Evolutionary conservation across 495 filamentous ascomycete genomes (phyloP), one percentile per base, ranked within the genome.

Genomic region (Hyaloscypha finlandica): DNA sequence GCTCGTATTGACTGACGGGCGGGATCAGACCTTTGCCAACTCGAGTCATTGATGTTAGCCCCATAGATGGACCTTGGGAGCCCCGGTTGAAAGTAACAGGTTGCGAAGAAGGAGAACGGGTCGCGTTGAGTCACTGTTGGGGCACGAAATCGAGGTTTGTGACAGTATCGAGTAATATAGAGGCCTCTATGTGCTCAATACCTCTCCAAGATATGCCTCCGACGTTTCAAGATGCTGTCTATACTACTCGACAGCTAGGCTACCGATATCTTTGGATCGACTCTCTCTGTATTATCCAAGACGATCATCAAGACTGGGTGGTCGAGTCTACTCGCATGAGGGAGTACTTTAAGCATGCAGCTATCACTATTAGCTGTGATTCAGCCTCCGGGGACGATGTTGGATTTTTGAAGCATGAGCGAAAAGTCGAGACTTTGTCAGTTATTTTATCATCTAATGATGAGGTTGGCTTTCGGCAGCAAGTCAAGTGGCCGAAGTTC

Each of bases 221-320:
- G 30, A 67, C 61, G 0, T 70, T 70, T 30, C 56, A 57, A 52
- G 62, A 73, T 22, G 65, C 67, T 16, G 53, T 73, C 14, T 22
- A 30, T 25, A 33, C 70, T 35, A 63, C 42, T 25, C 59, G 68
- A 42, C 52, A 22, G 8, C 37, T 70, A 30, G 62, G 31, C 31
- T 22, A 61, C 5, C 48, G 32, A 33, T 70, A 68, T 59, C 53
- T 73, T 33, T 68, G 65, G 66, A 65, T 71, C 45, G 19, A 63
- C 37, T 45, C n/a, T n/a, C n/a, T n/a, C n/a, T n/a, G n/a, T n/a
- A n/a, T n/a, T n/a, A n/a, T n/a, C n/a, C n/a, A n/a, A 61, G 39
- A 29, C n/a, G 19, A 32, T 51, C 4, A 29, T 6, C n/a, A 61
- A 30, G 59, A 61, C 20, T 61, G 59, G 59, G 20, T 29, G n/a